Percentiles rank a stretch among this genome's conserved stretches.
Conservation (phyloP, 1,139 yeast species). For the Zygoascus sp. region DNA sequence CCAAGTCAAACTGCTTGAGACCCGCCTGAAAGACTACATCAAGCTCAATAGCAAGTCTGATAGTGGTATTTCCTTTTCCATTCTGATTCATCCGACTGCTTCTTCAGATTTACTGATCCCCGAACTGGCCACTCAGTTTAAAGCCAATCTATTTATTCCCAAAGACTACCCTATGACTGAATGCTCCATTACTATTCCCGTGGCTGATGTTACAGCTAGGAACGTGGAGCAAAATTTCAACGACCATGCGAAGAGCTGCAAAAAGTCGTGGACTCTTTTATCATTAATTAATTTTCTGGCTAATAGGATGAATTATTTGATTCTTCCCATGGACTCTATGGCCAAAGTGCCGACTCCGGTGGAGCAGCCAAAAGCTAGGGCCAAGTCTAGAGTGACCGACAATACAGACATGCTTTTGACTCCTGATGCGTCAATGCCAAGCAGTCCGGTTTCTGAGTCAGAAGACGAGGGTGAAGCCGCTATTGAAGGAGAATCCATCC, state of each 20-base stretch:
- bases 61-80: constrained; percentile 17
- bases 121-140: constrained; percentile 18
- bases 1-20: constrained; percentile 23
- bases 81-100: constrained; percentile 18
- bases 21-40: constrained; percentile 20
- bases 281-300: constrained; percentile 32
- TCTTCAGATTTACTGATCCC: constrained; percentile 24
- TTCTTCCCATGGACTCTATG: constrained; percentile 9
- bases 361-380: too few relatives aligned
- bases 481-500: constrained; percentile 10
- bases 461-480: not conserved
- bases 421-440: too few relatives aligned
- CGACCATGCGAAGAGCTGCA: constrained; percentile 24
- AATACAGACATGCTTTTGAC: too few relatives aligned
- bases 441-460: not conserved
- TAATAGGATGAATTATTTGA: constrained; percentile 25
- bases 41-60: constrained; percentile 17
- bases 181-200: constrained; percentile 24
- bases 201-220: constrained; percentile 23
- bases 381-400: too few relatives aligned
- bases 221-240: constrained; percentile 32
- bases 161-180: constrained; percentile 24
- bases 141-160: constrained; percentile 29
- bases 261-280: constrained; percentile 29
- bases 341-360: not conserved